Percentiles rank a stretch among this genome's conserved stretches.
Evolutionary conservation across 225 moss, liverwort and hornwort species (phyloP).

Genomic region (Rhytidiadelphus loreus): DNA sequence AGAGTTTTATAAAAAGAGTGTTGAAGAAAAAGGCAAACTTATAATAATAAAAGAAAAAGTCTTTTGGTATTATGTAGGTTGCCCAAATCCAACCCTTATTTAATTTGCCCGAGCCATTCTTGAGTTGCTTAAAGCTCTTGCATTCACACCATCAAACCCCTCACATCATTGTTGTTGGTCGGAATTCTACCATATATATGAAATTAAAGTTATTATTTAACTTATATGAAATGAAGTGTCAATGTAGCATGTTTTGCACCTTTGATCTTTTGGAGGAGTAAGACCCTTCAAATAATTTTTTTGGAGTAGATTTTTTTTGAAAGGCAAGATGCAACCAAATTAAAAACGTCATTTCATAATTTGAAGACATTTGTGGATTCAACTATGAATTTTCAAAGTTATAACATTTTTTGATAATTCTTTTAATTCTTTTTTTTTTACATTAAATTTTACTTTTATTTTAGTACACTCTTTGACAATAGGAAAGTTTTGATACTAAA

Average conservation of each 20-base stretch:
- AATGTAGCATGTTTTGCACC: not conserved
- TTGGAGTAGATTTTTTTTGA: not conserved
- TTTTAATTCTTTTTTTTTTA: not conserved
- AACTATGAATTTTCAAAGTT: not conserved
- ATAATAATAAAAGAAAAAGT: not conserved
- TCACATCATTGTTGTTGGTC: not conserved
- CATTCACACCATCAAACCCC: too few relatives aligned
- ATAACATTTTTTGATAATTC: not conserved
- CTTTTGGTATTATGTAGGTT: accelerated
- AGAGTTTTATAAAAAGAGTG: not conserved
- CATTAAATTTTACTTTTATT: not conserved
- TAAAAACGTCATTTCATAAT: not conserved
- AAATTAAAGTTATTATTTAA: not conserved
- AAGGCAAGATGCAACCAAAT: not conserved
- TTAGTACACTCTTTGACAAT: not conserved
- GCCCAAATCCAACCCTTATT: not conserved
- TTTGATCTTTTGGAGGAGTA: not conserved
- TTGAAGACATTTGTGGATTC: not conserved
- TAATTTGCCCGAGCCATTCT: accelerated
- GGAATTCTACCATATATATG: not conserved
- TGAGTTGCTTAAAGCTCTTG: too few relatives aligned
- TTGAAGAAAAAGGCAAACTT: too few relatives aligned
- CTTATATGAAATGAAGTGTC: not conserved
- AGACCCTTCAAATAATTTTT: not conserved
- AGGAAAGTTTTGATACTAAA: not conserved